Conservation (phyloP, 768 basidiomycete genomes). For the Agrocybe pediades region DNA sequence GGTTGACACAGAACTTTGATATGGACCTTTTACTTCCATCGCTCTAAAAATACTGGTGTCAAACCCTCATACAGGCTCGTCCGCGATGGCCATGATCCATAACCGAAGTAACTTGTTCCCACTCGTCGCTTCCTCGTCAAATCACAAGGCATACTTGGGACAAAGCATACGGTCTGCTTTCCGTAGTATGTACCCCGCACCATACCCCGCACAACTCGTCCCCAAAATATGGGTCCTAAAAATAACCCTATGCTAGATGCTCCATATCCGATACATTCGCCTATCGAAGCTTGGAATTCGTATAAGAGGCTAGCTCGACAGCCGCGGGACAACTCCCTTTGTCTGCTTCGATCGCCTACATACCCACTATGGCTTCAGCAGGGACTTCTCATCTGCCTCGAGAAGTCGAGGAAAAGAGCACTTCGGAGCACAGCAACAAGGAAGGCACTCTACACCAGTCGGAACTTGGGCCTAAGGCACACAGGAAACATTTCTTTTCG, state of each 20-base stretch:
- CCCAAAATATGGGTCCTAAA: not conserved
- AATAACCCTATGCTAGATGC: not conserved
- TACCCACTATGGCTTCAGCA: constrained; percentile 6
- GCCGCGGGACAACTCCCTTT: not conserved
- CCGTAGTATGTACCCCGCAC: not conserved
- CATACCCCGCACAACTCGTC: not conserved
- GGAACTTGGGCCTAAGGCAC: constrained; percentile 36
- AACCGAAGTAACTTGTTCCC: not conserved
- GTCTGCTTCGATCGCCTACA: constrained; percentile 4
- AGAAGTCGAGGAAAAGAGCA: constrained; percentile 12
- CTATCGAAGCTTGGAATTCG: not conserved
- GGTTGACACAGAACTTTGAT: not conserved
- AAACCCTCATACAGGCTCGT: not conserved
- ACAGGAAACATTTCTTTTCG: constrained; percentile 50
- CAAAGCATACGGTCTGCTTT: not conserved
- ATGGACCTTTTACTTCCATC: not conserved
- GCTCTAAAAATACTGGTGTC: not conserved
- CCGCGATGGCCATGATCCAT: not conserved
- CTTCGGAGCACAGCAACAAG: constrained; percentile 14
- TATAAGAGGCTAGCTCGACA: constrained; percentile 8
- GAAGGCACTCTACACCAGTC: constrained; percentile 45
- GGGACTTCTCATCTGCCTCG: constrained; percentile 6
- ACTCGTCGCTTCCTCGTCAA: constrained; percentile 1
- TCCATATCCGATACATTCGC: not conserved
- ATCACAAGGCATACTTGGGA: constrained; percentile 8